Evolutionary conservation across 352 stramenopile species (phyloP), one percentile per base, ranked within the genome.

Genomic region (Globisporangium abappressorium): DNA sequence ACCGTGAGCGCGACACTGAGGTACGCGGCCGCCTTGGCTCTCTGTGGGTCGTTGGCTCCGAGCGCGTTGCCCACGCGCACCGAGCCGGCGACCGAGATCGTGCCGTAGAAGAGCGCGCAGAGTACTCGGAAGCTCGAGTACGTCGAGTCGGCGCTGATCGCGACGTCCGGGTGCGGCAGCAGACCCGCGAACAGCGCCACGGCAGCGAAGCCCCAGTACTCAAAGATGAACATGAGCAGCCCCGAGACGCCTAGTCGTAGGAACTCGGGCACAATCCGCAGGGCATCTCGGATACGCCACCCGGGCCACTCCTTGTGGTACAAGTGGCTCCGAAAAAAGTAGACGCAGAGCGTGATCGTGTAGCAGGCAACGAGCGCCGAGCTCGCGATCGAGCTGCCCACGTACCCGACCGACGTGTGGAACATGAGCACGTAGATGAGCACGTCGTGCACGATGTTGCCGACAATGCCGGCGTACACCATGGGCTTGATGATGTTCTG

Each of bases 351-450:
- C 43, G 78, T 80, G 30, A 91, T 65, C 8, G 89, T 77, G 70
- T 93, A 89, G 76, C 74, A 82, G 11, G 78, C 74, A 36, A 82
- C 66, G 22, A 87, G 77, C 18, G 77, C 75, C 56, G 81, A 89
- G 62, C 71, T 78, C 33, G 87, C 90, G 41, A 96, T 76, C 43
- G 90, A 87, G 33, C 79, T 91, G n/a, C 86, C 89, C 0, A 92
- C 74, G 66, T 91, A 94, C 5, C 89, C 90, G 46, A 89, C 69
- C 0, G 73, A 57, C 0, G 90, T 94, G 69, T 81, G 88, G 75
- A 93, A 92, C 73, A 97, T 94, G 69, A 97, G 80, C 53, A 92
- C 75, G 75, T 95, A 97, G 30, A 93, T 91, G 18, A 93, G 66
- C 24, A 83, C 73, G 22, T 78, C 73, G 69, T 96, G 91, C 30